These are phyloP conservation scores for Murraya koenigii DNA, from an alignment of 345 rosid genomes.

Conservation along the genomic window DNA sequence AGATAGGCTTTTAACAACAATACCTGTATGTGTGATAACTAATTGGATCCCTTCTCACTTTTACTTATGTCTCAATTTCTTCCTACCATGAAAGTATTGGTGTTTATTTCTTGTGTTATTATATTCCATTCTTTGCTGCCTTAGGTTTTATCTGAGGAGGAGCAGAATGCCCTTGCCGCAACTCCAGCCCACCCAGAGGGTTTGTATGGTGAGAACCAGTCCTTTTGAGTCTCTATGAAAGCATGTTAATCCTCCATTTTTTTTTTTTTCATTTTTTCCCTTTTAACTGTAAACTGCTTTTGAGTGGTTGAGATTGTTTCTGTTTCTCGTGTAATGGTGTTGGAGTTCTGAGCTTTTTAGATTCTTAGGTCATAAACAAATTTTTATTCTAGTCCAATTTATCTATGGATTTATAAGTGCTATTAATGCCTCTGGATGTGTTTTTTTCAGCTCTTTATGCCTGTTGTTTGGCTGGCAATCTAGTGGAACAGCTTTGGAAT, in stretches of 20 bases:
- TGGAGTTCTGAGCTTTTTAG: neutral
- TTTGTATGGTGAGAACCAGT: conserved; percentile 58
- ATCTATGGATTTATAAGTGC: neutral
- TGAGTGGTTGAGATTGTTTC: neutral
- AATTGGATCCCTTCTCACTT: neutral
- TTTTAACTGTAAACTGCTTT: too few species aligned
- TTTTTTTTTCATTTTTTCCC: too few species aligned
- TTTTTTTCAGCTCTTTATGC: conserved; percentile 64
- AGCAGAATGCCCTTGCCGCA: conserved; percentile 87
- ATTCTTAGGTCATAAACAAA: neutral
- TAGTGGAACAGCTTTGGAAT: conserved; percentile 92
- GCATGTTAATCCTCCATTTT: neutral
- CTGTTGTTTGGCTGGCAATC: conserved; percentile 69
- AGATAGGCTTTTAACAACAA: conserved; percentile 64
- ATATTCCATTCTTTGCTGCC: conserved; percentile 10
- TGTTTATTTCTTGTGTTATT: neutral
- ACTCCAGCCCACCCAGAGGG: conserved; percentile 92
- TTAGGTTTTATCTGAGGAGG: conserved; percentile 84
- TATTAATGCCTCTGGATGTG: neutral
- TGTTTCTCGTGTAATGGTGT: neutral
- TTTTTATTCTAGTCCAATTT: neutral
- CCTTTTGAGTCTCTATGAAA: neutral
- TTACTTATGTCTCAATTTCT: neutral
- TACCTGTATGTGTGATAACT: conserved; percentile 55
- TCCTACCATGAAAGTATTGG: neutral